Conservation (phyloP, 1,284 basidiomycete genomes). For the Ganoderma lucidum region DNA sequence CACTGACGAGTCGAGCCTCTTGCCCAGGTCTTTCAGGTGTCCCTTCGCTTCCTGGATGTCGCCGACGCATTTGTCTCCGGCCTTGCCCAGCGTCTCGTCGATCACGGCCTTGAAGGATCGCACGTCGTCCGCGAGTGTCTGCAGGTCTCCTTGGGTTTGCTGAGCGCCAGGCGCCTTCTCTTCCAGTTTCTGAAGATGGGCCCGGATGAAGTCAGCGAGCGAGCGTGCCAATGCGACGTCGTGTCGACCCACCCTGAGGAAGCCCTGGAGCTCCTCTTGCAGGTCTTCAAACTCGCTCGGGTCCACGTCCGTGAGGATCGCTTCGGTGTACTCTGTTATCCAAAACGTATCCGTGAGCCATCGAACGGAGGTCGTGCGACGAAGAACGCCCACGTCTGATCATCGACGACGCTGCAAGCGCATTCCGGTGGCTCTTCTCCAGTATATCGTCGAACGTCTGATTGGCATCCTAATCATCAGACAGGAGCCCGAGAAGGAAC, state of each 20-base stretch:
- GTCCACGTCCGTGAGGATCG: constrained; percentile 16
- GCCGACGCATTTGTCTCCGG: constrained; percentile 6
- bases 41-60: constrained; percentile 1
- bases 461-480: not conserved
- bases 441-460: constrained; percentile 13
- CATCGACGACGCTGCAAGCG: constrained; percentile 13
- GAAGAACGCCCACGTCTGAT: constrained; percentile 13
- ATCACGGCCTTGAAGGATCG: constrained; percentile 7
- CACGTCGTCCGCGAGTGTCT: constrained; percentile 13
- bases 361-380: too few relatives aligned
- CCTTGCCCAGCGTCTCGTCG: constrained; percentile 12
- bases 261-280: constrained; percentile 5
- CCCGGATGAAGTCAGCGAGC: not conserved
- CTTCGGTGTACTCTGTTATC: constrained; percentile 8
- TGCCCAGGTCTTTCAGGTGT: constrained; percentile 3
- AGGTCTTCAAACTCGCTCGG: constrained; percentile 6
- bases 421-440: constrained; percentile 13
- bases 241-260: not conserved
- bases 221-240: not conserved
- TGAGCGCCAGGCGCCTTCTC: constrained; percentile 9
- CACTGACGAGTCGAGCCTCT: constrained; percentile 13
- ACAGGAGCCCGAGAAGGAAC: not conserved
- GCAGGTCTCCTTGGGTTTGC: constrained; percentile 11
- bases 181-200: constrained; percentile 8
- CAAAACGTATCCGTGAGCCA: not conserved